Base-by-base conservation (phyloP, 2,329 filamentous ascomycete species). In the Colletotrichum sp. region DNA sequence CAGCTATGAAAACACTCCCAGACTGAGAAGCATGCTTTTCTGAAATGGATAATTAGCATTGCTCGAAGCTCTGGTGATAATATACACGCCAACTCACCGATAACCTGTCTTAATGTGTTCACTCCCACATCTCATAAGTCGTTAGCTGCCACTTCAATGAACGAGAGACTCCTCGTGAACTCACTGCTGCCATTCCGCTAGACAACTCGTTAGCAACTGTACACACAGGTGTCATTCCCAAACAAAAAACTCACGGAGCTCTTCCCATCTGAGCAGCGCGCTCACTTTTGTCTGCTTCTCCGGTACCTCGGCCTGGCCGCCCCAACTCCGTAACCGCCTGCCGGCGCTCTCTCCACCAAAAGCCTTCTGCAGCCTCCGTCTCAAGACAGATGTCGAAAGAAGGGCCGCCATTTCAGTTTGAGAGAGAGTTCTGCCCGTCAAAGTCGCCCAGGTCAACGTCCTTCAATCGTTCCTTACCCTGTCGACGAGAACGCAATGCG, bases 111-210 rank as follows among this genome's bases (percentile, higher is more conserved):
- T 52, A 16, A 76, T 74, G 16, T 74, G 70, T 15, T 74, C 73
- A 15, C 73, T 76, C 13, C 73, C 73, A 26, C 70, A 70, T n/a
- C 73, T 74, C 15, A 13, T 8, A 7, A 2, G 3, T 15, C 28
- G n/a, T 13, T 34, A 34, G 26, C 16, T 61, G n/a, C 1, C 28
- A 3, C 12, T 13, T 4, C 8, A 10, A 3, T 5, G 18, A 6
- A 5, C 15, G 5, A 28, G 1, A 34, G 6, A 52, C 43, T 21
- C 43, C 1, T 52, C n/a, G 5, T 24, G 48, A 18, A 28, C 73
- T 62, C 48, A 76, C 73, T 74, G 70, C 32, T 76, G 73, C 73
- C 73, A 76, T 34, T 60, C 73, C 10, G 70, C 73, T 76, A 21
- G 6, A 32, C 2, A 9, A 2, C 1, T 16, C 6, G 32, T 66